phyloP scores from a whole-genome alignment of 2,329 filamentous ascomycete genomes.

The Scedosporium aurantiacum region DNA sequence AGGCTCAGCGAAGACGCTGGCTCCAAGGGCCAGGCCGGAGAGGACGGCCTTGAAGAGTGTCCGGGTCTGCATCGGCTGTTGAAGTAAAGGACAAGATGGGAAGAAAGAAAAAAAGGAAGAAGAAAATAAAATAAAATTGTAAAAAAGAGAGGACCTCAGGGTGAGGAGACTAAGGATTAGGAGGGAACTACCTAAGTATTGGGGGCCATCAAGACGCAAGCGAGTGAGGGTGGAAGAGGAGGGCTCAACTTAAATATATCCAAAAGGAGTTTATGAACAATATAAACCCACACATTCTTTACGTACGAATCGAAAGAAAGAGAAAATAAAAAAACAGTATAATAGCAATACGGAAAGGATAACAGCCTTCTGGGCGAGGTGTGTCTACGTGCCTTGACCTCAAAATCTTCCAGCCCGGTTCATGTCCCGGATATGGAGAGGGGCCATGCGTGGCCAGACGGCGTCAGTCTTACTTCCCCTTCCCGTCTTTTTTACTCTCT shows the following conservation, averaged over 20 bases:
- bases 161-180: neutral
- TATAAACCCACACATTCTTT: neutral
- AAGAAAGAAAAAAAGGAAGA: neutral
- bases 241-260: neutral
- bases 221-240: neutral
- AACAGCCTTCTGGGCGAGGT: neutral
- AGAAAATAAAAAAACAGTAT: neutral
- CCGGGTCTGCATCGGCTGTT: neutral
- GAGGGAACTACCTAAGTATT: neutral
- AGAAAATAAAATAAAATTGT: neutral
- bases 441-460: neutral
- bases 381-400: neutral
- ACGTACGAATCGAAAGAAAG: neutral
- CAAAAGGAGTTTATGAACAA: neutral
- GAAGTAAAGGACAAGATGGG: neutral
- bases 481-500: neutral
- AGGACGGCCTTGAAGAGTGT: neutral
- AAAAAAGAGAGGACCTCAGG: neutral
- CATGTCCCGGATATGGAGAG: neutral
- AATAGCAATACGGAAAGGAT: neutral
- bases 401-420: neutral
- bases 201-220: neutral
- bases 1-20: neutral
- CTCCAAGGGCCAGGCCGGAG: conserved; percentile 1
- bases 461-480: neutral